Evolutionary conservation across 208 protist genomes (phyloP).

Genomic region (Angomonas ambiguus): DNA sequence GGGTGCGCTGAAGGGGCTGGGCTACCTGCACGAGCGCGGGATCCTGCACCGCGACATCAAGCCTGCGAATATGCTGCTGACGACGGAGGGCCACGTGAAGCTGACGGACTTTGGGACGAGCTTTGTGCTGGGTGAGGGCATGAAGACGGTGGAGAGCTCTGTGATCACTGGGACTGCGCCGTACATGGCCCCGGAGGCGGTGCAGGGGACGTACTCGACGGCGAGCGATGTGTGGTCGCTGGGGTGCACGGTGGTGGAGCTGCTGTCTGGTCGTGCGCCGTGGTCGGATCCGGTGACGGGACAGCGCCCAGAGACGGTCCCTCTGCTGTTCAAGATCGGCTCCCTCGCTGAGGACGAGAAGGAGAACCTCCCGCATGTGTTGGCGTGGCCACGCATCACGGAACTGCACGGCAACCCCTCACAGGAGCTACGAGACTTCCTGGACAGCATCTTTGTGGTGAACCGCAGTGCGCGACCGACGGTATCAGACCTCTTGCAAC

Average conservation of each 20-base stretch:
- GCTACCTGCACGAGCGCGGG: constrained; percentile 69
- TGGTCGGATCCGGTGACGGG: constrained; percentile 34
- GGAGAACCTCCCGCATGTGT: constrained; percentile 1
- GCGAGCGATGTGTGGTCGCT: constrained; percentile 82
- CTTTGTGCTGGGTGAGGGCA: constrained; percentile 30
- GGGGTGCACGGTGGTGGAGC: constrained; percentile 71
- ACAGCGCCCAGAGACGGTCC: constrained; percentile 18
- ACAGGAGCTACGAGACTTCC: not conserved
- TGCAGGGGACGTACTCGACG: constrained; percentile 47
- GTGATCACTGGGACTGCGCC: constrained; percentile 57
- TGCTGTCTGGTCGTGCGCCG: constrained; percentile 47
- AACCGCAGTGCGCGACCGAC: constrained; percentile 41
- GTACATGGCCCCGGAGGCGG: constrained; percentile 73
- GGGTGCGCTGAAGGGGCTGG: constrained; percentile 46
- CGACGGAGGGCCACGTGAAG: constrained; percentile 56
- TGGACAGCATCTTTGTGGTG: not conserved
- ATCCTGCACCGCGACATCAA: constrained; percentile 86
- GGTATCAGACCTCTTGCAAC: constrained; percentile 45
- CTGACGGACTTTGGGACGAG: constrained; percentile 85
- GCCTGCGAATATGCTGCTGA: constrained; percentile 80
- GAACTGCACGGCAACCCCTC: not conserved
- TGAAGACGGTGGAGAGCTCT: constrained; percentile 23
- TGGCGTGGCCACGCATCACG: not conserved
- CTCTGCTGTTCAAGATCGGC: constrained; percentile 59
- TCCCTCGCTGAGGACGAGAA: constrained; percentile 23